Evolutionary conservation across 306 rosid species (phyloP), one percentile per base, ranked within the genome.

Genomic region (Benincasa hispida): DNA sequence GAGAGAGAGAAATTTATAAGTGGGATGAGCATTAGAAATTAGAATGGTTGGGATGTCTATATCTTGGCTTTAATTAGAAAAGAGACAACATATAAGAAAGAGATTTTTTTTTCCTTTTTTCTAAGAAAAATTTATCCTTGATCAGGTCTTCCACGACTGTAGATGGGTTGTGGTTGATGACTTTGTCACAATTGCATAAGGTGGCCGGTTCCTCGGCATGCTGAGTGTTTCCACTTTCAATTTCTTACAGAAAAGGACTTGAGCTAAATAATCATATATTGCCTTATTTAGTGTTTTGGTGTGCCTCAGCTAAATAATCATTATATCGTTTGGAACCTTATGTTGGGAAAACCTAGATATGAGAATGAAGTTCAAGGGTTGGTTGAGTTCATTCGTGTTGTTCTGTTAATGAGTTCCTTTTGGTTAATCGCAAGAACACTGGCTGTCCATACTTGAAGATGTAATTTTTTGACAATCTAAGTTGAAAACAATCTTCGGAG

Each of bases 21-120:
- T 48, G 76, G 59, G 25, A 72, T 72, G 76, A 27, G 39, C 76
- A 72, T 45, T 47, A 75, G 66, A 61, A 39, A 34, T 65, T 28
- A 84, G 67, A 81, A 80, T 82, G 76, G 88, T 85, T 81, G 87
- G 75, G 77, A 81, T 72, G 84, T 86, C 91, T 76, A 84, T 62
- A 69, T 77, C 86, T 76, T 32, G 11, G 72, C 77, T 69, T 75
- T 78, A 74, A 68, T 82, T 60, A 45, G 58, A 61, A 57, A 39
- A 80, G 53, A n/a, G 65, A 57, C 65, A 39, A 51, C 51, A 35
- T 35, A 32, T 62, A 62, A 62, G 2, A 30, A 30, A 30, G 34
- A 12, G 18, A 4, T 24, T 4, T 58, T 28, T 30, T 27, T 13
- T 34, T 14, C n/a, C 35, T 30, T 19, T 60, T 50, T 58, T 69